Evolutionary conservation across 805 yeast species (phyloP), one percentile per base, ranked within the genome.

Genomic region (Kluyveromyces siamensis): DNA sequence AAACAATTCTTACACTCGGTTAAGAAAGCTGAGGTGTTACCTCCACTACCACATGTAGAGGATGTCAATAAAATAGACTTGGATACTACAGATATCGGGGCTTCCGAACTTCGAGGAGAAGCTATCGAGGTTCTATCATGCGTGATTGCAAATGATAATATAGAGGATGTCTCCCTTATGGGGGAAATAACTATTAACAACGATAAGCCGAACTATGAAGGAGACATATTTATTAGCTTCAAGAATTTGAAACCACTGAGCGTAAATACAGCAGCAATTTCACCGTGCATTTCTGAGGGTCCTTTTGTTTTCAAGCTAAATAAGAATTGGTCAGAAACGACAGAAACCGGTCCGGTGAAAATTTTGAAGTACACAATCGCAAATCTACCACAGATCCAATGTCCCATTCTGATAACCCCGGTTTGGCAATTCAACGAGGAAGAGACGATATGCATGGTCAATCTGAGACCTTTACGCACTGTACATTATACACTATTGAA

Each of bases 361-460:
- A 11, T 43, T 8, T 27, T 19, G 14, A 43, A 43, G 39, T 43
- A 43, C n/a, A 17, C 39, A n/a, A 27, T 43, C 27, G 33, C 39
- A 5, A 13, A 43, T 16, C 8, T 33, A n/a, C 45, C 45, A 5
- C 45, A 43, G n/a, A 27, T 43, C 8, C 45, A 43, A 35, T 43
- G 45, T 14, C 45, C 45, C n/a, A 43, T 43, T 19, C 39, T 43
- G 11, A 38, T 43, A 25, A 43, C 45, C 13, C 45, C 45, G 4
- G 45, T 43, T 5, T 43, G 45, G 45, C 45, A 43, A 27, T 43
- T 43, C 45, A 43, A 33, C 9, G 39, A 30, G 16, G 39, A n/a
- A 11, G 45, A 43, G 16, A 35, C 39, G 13, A 43, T 43, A 10
- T 33, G 33, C 4, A 43, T 43, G 45, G 36, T 43, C 27, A 43